These are phyloP conservation scores for Paraglomus occultum DNA, from an alignment of 192 early-diverging fungal genomes.

Conservation along the genomic window DNA sequence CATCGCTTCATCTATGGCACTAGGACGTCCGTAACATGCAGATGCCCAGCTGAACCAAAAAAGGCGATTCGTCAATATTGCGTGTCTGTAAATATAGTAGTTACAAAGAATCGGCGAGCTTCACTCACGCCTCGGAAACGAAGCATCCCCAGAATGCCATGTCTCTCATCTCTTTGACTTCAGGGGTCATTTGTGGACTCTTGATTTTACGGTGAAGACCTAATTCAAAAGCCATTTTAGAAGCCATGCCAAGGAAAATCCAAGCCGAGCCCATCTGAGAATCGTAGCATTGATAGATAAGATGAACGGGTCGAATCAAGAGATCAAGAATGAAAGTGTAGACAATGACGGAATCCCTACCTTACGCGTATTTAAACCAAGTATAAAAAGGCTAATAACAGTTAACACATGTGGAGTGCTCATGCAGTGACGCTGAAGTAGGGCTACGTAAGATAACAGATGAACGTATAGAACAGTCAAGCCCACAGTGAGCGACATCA, in stretches of 20 bases:
- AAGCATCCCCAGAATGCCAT: conserved; percentile 32
- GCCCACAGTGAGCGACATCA: no score
- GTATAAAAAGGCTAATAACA: conserved; percentile 28
- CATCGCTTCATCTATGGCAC: conserved; percentile 27
- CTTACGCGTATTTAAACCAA: conserved; percentile 21
- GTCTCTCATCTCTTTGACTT: conserved; percentile 29
- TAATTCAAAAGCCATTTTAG: conserved; percentile 29
- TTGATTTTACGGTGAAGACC: conserved; percentile 31
- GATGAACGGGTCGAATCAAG: background rate
- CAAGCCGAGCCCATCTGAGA: conserved; percentile 25
- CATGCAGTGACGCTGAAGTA: conserved; percentile 21
- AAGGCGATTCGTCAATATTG: background rate
- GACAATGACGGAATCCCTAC: background rate
- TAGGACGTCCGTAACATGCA: conserved; percentile 30
- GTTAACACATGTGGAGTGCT: conserved; percentile 29
- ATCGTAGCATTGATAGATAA: background rate
- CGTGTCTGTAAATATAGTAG: background rate
- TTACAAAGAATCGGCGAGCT: background rate
- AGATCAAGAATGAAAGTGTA: background rate
- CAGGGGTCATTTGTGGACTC: conserved; percentile 13
- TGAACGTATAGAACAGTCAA: no score
- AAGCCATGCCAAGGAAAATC: conserved; percentile 28
- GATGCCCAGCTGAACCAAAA: conserved; percentile 25
- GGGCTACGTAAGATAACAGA: conserved; percentile 1
- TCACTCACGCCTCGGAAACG: conserved; percentile 17